phyloP scores from a whole-genome alignment of 2,329 filamentous ascomycete species.

The Rasamsonia emersonii region DNA sequence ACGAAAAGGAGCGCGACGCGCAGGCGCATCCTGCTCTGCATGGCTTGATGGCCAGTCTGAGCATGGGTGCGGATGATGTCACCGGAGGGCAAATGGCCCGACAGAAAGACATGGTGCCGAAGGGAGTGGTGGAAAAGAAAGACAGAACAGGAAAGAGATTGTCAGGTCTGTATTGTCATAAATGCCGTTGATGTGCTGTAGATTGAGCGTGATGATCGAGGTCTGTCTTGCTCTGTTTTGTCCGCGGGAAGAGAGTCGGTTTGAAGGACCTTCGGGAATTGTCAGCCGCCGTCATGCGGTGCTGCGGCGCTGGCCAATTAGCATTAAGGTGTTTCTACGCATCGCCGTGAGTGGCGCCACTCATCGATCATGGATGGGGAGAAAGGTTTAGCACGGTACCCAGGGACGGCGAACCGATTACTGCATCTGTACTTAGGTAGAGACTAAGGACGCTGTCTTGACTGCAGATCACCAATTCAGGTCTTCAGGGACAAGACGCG shows the following conservation, averaged over 20 bases:
- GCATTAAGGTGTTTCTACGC: slow-evolving; percentile 28
- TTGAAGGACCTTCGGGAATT: slow-evolving; percentile 8
- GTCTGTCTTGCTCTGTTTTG: slow-evolving; percentile 1
- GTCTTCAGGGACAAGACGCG: too few relatives aligned
- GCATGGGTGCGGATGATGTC: slow-evolving; percentile 40
- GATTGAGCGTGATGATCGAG: too few relatives aligned
- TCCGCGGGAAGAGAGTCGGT: background rate
- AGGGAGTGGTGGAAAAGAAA: background rate
- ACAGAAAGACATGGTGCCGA: slow-evolving; percentile 31
- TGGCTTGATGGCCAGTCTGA: slow-evolving; percentile 30
- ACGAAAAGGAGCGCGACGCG: slow-evolving; percentile 40
- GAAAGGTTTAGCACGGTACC: too few relatives aligned
- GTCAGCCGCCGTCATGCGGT: slow-evolving; percentile 7
- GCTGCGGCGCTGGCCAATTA: slow-evolving; percentile 26
- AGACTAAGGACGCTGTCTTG: too few relatives aligned
- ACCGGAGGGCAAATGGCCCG: slow-evolving; percentile 30
- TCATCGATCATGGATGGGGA: too few relatives aligned
- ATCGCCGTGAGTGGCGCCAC: too few relatives aligned
- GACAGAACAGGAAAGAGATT: background rate
- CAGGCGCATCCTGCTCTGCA: slow-evolving; percentile 32
- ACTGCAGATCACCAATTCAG: too few relatives aligned
- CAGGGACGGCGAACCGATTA: too few relatives aligned
- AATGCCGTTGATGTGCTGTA: too few relatives aligned
- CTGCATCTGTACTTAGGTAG: too few relatives aligned
- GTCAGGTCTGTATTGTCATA: too few relatives aligned